A percentile compares a stretch with the other conserved stretches of the same genome.
phyloP scores from a whole-genome alignment of 2,329 filamentous ascomycete genomes.

The Trichoderma polysporum region DNA sequence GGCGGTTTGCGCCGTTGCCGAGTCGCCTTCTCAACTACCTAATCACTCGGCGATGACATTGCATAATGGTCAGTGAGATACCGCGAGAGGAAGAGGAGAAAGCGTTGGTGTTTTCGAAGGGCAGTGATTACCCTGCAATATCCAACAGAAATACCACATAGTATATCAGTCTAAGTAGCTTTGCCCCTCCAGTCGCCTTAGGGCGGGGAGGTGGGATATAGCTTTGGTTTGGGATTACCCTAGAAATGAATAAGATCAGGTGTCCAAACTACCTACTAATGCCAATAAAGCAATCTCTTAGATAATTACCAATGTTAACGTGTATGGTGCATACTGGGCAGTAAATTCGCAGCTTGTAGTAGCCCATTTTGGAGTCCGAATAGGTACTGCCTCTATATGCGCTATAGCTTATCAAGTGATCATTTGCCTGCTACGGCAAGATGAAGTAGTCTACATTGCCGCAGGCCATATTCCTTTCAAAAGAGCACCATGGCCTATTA shows the following conservation, averaged over 20 bases:
- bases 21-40: slow-evolving; percentile 61
- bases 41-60: slow-evolving; percentile 59
- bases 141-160: neutral
- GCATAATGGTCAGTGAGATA: slow-evolving; percentile 61
- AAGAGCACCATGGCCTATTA: too few species aligned
- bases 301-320: too few species aligned
- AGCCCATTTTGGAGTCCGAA: too few species aligned
- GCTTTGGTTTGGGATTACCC: neutral
- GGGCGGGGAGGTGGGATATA: too few species aligned
- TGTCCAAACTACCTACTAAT: neutral
- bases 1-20: neutral
- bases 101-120: slow-evolving; percentile 31
- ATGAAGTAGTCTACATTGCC: too few species aligned
- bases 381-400: too few species aligned
- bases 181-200: neutral
- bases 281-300: neutral
- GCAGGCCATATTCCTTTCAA: too few species aligned
- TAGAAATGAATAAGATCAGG: neutral
- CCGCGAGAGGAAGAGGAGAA: slow-evolving; percentile 65
- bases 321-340: too few species aligned
- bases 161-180: neutral
- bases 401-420: too few species aligned
- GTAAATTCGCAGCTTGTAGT: too few species aligned
- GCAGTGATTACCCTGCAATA: slow-evolving; percentile 19
- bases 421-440: too few species aligned